A percentile compares a stretch with the other conserved stretches of the same genome.
Evolutionary conservation across 2,329 filamentous ascomycete species (phyloP).

Genomic region (Akanthomyces muscarius): DNA sequence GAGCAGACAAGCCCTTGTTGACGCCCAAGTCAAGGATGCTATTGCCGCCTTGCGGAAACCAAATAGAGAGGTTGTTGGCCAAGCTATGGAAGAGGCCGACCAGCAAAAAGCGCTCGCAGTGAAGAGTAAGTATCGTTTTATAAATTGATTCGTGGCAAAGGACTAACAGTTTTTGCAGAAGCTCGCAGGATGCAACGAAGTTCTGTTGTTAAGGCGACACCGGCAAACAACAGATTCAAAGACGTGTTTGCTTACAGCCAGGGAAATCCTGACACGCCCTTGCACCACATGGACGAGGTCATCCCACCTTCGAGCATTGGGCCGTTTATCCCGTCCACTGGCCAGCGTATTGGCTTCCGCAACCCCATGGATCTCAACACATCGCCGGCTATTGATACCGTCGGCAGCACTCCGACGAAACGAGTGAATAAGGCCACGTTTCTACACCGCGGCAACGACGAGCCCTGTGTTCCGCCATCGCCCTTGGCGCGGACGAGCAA

Average conservation of each 20-base stretch:
- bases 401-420: conserved; percentile 19
- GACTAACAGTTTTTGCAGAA: conserved; percentile 39
- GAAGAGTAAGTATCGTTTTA: conserved; percentile 42
- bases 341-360: conserved; percentile 29
- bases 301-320: conserved; percentile 37
- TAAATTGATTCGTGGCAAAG: neutral
- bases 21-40: conserved; percentile 68
- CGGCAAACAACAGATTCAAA: conserved; percentile 51
- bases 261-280: conserved; percentile 21
- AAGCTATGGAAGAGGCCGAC: conserved; percentile 61
- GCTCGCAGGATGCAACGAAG: conserved; percentile 47
- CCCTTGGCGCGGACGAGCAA: conserved; percentile 32
- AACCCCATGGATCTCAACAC: conserved; percentile 29
- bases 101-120: conserved; percentile 53
- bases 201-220: conserved; percentile 54
- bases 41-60: conserved; percentile 72
- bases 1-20: conserved; percentile 62
- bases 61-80: conserved; percentile 66
- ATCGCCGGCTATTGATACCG: conserved; percentile 24
- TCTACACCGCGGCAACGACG: conserved; percentile 27
- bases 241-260: conserved; percentile 41
- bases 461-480: conserved; percentile 31
- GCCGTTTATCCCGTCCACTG: conserved; percentile 40
- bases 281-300: conserved; percentile 27
- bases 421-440: conserved; percentile 24